A percentile compares a stretch with the other conserved stretches of the same genome.
Conservation (phyloP, 495 filamentous ascomycete genomes). For the Aspergillus affinis region DNA sequence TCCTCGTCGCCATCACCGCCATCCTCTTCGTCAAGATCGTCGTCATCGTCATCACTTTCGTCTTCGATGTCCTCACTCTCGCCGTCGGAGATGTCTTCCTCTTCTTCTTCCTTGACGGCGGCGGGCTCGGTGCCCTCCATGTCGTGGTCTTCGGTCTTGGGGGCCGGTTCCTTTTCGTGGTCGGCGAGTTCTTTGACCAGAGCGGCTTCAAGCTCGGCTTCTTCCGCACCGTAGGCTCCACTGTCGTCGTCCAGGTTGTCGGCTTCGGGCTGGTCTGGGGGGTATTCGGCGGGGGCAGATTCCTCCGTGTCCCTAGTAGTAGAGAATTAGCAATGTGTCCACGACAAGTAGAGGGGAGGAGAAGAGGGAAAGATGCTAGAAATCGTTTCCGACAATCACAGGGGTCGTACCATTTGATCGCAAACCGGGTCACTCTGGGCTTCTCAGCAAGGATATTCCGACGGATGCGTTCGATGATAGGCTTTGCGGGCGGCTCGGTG, state of each 20-base stretch:
- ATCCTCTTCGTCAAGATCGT: slow-evolving; percentile 76
- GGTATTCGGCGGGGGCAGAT: slow-evolving; percentile 92
- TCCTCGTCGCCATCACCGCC: slow-evolving; percentile 70
- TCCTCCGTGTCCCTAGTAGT: slow-evolving; percentile 85
- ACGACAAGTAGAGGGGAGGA: background rate
- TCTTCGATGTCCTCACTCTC: slow-evolving; percentile 95
- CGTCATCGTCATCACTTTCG: slow-evolving; percentile 87
- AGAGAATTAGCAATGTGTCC: slow-evolving; percentile 1
- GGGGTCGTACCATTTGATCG: slow-evolving; percentile 88
- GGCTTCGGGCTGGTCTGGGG: slow-evolving; percentile 95
- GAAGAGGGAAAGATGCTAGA: background rate
- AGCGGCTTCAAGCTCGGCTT: slow-evolving; percentile 53
- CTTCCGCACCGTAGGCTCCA: slow-evolving; percentile 80
- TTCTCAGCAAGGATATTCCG: slow-evolving; percentile 95
- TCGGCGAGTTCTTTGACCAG: slow-evolving; percentile 60
- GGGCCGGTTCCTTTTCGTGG: slow-evolving; percentile 41
- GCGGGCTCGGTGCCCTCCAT: slow-evolving; percentile 75
- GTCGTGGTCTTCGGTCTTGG: slow-evolving; percentile 66
- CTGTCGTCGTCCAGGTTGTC: slow-evolving; percentile 83
- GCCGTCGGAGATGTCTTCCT: slow-evolving; percentile 77
- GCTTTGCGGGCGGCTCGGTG: slow-evolving; percentile 85
- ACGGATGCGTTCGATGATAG: slow-evolving; percentile 84
- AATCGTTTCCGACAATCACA: background rate
- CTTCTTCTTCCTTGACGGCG: slow-evolving; percentile 60
- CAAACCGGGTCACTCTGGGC: slow-evolving; percentile 93